Evolutionary conservation across 2,329 filamentous ascomycete species (phyloP).

Genomic region (Coniochaeta sp.): DNA sequence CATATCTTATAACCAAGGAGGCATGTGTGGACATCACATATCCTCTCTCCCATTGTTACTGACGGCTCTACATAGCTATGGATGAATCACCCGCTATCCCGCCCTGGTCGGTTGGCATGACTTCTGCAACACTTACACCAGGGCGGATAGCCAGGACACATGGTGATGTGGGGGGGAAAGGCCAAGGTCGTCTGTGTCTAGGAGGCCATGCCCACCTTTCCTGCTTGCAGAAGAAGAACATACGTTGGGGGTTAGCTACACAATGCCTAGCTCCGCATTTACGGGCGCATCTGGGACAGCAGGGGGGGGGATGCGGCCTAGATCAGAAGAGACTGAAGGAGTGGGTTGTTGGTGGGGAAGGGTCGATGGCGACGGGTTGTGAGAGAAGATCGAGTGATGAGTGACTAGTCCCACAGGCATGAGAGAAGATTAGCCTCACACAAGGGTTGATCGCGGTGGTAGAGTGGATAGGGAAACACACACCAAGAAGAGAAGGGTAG

Average conservation of each 20-base stretch:
- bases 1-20: conserved; percentile 1
- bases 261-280: not conserved
- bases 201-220: not conserved
- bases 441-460: conserved; percentile 11
- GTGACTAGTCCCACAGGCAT: conserved; percentile 22
- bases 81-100: conserved; percentile 1
- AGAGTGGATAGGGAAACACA: not conserved
- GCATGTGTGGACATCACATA: not conserved
- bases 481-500: not conserved
- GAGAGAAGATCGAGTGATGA: not conserved
- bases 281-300: not conserved
- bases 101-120: conserved; percentile 1
- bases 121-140: conserved; percentile 1
- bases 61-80: not conserved
- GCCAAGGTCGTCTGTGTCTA: not conserved
- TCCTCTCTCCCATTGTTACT: conserved; percentile 1
- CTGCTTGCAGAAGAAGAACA: not conserved
- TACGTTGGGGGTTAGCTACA: not conserved
- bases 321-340: not conserved
- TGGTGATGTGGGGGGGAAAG: not conserved
- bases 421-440: conserved; percentile 32
- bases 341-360: not conserved
- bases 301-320: not conserved
- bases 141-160: not conserved
- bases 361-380: conserved; percentile 5